Base-by-base conservation (phyloP, 805 yeast species). In the Tetrapisispora fleetii region DNA sequence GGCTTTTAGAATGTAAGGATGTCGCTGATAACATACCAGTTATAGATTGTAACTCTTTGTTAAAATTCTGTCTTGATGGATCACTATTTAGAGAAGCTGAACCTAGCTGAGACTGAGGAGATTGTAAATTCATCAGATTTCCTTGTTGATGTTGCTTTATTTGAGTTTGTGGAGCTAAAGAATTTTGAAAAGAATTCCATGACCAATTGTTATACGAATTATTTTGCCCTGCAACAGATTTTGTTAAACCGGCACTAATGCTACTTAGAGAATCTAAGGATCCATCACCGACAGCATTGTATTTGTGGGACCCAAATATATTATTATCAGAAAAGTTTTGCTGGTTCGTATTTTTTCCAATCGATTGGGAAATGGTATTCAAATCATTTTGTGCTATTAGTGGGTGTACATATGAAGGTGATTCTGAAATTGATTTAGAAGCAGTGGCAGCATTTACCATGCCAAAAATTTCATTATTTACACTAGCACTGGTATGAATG, bases 381-480 rank as follows among this genome's bases (percentile, higher is more conserved):
- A 14, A 30, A 30, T 41, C 27, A 30, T 17, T 41, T 18, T 41
- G 37, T 10, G 2, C 17, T 28, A 57, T 46, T 37, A 57, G 44
- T 21, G 48, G 51, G 17, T 57, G 57, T 33, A 59, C 27, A 35
- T 53, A 53, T 0, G 63, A 52, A 3, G 62, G 55, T 7, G 63
- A 56, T 2, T 53, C 21, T 2, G 59, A 49, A 2, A 48, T 39
- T 6, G 63, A 50, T 40, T 57, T 52, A 13, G 62, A 56, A n/a
- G 58, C 54, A 1, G 60, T 48, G 0, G 57, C 67, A 16, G 64
- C 55, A 47, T 57, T 62, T 3, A 62, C 55, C 55, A 63, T 57
- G 27, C 54, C 55, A 35, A 58, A 51, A 16, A 62, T 54, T 28
- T 62, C 65, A 37, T 60, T 59, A 45, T 55, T 57, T 35, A 60